Base-by-base conservation (phyloP, 2,329 filamentous ascomycete genomes). In the Chaetothyriales sp. region DNA sequence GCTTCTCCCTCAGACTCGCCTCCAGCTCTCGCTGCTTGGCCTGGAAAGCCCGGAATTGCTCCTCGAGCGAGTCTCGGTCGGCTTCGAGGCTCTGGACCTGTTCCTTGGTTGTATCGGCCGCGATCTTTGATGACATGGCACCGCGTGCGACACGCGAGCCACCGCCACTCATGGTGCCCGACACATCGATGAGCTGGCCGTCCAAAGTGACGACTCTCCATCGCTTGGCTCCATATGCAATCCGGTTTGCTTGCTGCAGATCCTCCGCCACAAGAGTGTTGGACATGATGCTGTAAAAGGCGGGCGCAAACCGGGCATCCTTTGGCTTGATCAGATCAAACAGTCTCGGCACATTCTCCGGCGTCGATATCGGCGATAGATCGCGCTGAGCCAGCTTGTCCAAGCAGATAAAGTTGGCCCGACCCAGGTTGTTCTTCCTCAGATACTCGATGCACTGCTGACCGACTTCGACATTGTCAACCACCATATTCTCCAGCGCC, bases 391-490 rank as follows among this genome's bases (percentile, higher is more conserved):
- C 80, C 47, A 96, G 73, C 63, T 90, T 88, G 66, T 98, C 87
- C 15, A 98, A 76, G 58, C 92, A 86, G 61, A 98, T 96, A 66
- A 98, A 96, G 70, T 95, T 95, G 53, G 89, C 92, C 60, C 93
- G 81, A 10, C 92, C 92, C 2, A 98, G 80, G 59, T 95, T 95
- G 61, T 95, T 98, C 73, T 96, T 98, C 51, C 92, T 81, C 10
- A 98, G 76, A 63, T 98, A 92, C 63, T 96, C 92, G 56, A 98
- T 96, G 66, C 93, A 98, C 65, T 96, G 89, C 67, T 98, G 92
- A 57, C 89, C 92, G 52, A 88, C 86, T 61, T 96, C 92, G 12
- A 96, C 90, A 0, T 86, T 89, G 61, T 96, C 92, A 0, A 94
- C 94, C 8, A 98, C 90, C 67, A 98, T 89, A 63, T 96, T 95